phyloP scores from a whole-genome alignment of 306 rosid genomes.

The Bauhinia variegata region DNA sequence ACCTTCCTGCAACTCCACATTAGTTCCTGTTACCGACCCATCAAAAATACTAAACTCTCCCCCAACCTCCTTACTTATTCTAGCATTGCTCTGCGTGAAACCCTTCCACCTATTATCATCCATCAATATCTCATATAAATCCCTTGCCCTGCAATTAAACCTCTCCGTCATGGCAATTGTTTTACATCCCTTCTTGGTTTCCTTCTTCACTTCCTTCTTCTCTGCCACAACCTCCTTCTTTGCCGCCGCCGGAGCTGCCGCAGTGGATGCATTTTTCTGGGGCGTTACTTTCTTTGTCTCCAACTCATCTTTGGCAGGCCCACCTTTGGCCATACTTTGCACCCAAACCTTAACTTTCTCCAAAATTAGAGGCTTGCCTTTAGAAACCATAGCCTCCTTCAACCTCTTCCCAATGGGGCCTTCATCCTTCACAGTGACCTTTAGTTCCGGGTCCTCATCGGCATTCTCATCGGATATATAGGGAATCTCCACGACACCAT shows the following conservation, averaged over 20 bases:
- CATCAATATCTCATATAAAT: slow-evolving; percentile 86
- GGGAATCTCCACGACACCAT: slow-evolving; percentile 82
- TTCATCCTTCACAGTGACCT: slow-evolving; percentile 73
- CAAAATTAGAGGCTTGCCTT: slow-evolving; percentile 74
- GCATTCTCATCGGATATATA: slow-evolving; percentile 95
- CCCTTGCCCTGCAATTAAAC: slow-evolving; percentile 79
- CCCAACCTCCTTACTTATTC: slow-evolving; percentile 85
- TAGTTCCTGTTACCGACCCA: slow-evolving; percentile 82
- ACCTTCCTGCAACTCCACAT: slow-evolving; percentile 82
- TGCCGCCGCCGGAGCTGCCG: neutral
- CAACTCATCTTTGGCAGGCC: slow-evolving; percentile 83
- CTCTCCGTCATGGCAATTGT: slow-evolving; percentile 78
- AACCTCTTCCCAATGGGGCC: slow-evolving; percentile 71
- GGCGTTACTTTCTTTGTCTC: slow-evolving; percentile 61
- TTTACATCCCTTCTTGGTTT: slow-evolving; percentile 65
- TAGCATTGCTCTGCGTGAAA: slow-evolving; percentile 87
- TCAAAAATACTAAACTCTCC: slow-evolving; percentile 85
- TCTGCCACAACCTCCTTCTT: slow-evolving; percentile 35
- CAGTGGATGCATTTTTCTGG: slow-evolving; percentile 34
- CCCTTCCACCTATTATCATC: slow-evolving; percentile 99
- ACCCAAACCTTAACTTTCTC: slow-evolving; percentile 84
- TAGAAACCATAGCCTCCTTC: slow-evolving; percentile 79
- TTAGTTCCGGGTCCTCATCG: slow-evolving; percentile 89
- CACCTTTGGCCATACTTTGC: slow-evolving; percentile 80
- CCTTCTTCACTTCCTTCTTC: slow-evolving; percentile 45